Base-by-base conservation (phyloP, 164 flowering plant genomes). In the Akebia trifoliata region DNA sequence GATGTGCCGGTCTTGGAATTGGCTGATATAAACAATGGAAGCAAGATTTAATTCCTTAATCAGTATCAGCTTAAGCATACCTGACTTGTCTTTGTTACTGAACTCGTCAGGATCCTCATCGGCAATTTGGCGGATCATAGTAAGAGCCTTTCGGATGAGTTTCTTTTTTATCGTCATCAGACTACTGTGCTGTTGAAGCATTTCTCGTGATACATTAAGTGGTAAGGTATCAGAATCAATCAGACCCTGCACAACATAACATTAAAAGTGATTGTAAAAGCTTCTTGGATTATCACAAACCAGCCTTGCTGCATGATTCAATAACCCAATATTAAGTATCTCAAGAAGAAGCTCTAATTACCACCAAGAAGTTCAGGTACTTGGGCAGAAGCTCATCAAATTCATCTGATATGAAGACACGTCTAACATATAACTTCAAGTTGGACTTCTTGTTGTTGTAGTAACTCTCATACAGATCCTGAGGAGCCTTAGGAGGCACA, bases 401-500 rank as follows among this genome's bases (percentile, higher is more conserved):
- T 69, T 93, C 97, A 59, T 93, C 99, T 3, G 96, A 90, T 63
- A 93, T 93, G 75, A 93, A 93, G 20, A 93, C 99, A 31, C 99
- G 54, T 73, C 99, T 68, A 35, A 93, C 99, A 69, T 82, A 93
- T 25, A 93, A 64, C 82, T 87, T 93, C 76, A 93, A 53, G 80
- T 87, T 93, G 62, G 98, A 75, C 66, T 90, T 90, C 64, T 86
- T 76, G 52, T 73, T 18, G 68, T 90, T 93, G 60, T 93, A 87
- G 69, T 87, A 90, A 59, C 96, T 86, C 76, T 93, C 99, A 64
- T 90, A 93, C 48, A 93, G 77, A 78, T 93, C 94, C 24, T 80
- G 86, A 70, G 97, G 99, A 68, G 99, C 99, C 79, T 86, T 90
- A 9, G 94, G 96, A 62, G 99, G 99, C 54, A 93, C 92, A 79